Percentiles rank a stretch among this genome's conserved stretches.
These are phyloP conservation scores for Alternaria rosae DNA, from an alignment of 2,329 filamentous ascomycete genomes.

Conservation along the genomic window DNA sequence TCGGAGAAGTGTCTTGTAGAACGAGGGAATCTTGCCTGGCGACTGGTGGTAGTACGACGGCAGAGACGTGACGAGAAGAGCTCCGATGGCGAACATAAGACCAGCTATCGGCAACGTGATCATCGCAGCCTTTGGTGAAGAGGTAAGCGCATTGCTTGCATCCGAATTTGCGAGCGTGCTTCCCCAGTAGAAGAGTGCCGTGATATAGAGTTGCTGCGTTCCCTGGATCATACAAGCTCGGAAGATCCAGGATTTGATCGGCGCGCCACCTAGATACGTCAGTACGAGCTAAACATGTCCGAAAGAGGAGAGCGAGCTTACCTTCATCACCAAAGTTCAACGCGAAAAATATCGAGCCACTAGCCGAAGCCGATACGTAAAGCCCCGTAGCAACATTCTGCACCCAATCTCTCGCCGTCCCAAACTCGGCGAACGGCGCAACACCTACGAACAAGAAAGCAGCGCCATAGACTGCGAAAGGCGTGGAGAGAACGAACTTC, in stretches of 20 bases:
- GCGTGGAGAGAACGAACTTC: neutral
- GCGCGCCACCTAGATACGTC: neutral
- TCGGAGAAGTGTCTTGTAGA: neutral
- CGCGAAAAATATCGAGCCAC: neutral
- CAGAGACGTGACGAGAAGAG: neutral
- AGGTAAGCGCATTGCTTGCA: neutral
- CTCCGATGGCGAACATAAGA: neutral
- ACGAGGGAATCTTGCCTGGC: neutral
- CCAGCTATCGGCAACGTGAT: neutral
- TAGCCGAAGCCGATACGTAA: neutral
- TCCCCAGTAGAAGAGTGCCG: neutral
- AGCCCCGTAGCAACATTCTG: neutral
- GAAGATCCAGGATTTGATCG: neutral
- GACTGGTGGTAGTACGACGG: neutral
- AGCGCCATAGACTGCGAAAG: neutral
- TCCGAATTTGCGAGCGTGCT: neutral
- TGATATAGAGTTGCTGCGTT: neutral
- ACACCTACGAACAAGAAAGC: neutral
- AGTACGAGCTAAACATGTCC: neutral
- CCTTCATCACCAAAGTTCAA: neutral
- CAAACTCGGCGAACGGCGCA: neutral
- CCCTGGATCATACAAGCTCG: neutral
- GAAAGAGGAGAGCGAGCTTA: neutral
- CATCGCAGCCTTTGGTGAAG: neutral
- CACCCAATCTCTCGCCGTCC: neutral